A percentile compares a stretch with the other conserved stretches of the same genome.
Conservation (phyloP, 345 rosid genomes). For the Arabis alpina region DNA sequence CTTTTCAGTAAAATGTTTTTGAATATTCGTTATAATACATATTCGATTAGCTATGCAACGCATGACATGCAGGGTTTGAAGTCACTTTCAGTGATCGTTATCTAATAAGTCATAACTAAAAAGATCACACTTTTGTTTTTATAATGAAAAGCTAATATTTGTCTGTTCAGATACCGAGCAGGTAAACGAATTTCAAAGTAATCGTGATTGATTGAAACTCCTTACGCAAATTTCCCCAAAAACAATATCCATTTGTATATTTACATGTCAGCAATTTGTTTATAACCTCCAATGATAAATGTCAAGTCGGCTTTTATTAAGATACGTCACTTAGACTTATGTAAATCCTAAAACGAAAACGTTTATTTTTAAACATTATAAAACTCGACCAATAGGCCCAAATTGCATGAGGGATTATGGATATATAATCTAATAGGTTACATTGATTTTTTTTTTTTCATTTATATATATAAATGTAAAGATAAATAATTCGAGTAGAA, state of each 20-base stretch:
- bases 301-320: neutral
- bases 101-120: too few relatives aligned
- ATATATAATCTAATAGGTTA: neutral
- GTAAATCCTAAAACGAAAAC: neutral
- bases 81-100: too few relatives aligned
- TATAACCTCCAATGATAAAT: neutral
- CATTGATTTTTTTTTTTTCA: neutral
- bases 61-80: too few relatives aligned
- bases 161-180: too few relatives aligned
- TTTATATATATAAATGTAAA: neutral
- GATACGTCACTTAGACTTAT: neutral
- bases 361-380: neutral
- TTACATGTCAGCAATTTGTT: conserved; percentile 1
- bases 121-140: too few relatives aligned
- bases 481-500: neutral
- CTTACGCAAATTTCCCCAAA: too few relatives aligned
- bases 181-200: too few relatives aligned
- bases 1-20: conserved; percentile 71
- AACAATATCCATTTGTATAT: conserved; percentile 7
- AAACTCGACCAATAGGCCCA: neutral
- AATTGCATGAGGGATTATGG: conserved; percentile 10
- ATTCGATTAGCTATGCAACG: too few relatives aligned
- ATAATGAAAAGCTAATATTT: too few relatives aligned
- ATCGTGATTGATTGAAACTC: too few relatives aligned
- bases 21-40: too few relatives aligned